Percentiles rank a stretch among this genome's conserved stretches.
Conservation (phyloP, 1,139 yeast genomes). For the Debaryomyces robertsiae region DNA sequence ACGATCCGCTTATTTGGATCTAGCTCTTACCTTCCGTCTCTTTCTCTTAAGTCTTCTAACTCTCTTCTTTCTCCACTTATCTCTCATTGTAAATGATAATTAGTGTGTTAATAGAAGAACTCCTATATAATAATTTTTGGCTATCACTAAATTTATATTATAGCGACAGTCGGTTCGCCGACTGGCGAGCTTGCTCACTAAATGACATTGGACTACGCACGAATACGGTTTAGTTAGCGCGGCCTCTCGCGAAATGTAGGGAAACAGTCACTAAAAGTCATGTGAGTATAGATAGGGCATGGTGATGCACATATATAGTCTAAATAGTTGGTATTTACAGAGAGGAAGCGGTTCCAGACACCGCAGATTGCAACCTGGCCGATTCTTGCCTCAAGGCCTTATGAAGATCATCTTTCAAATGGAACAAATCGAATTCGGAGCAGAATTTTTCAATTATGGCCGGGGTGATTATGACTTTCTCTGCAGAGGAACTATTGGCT, state of each 20-base stretch:
- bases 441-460: conserved; percentile 36
- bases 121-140: conserved; percentile 15
- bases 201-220: conserved; percentile 8
- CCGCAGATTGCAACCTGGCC: conserved; percentile 20
- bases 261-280: conserved; percentile 1
- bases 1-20: conserved; percentile 82
- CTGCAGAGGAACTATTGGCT: conserved; percentile 19
- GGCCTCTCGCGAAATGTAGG: background rate
- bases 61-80: conserved; percentile 99
- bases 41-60: conserved; percentile 99
- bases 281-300: conserved; percentile 7
- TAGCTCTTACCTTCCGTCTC: conserved; percentile 99
- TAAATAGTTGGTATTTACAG: conserved; percentile 7
- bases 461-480: conserved; percentile 32
- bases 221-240: conserved; percentile 1
- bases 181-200: conserved; percentile 8
- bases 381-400: conserved; percentile 55
- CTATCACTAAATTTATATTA: conserved; percentile 6
- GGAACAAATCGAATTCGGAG: conserved; percentile 32
- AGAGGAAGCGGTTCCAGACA: background rate
- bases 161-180: conserved; percentile 3
- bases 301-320: background rate
- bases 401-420: conserved; percentile 40
- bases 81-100: conserved; percentile 65
- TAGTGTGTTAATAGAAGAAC: conserved; percentile 26